A percentile compares a stretch with the other conserved stretches of the same genome.
Evolutionary conservation across 192 early-diverging fungal species (phyloP).

Genomic region (Phycomyces blakesleeanus): DNA sequence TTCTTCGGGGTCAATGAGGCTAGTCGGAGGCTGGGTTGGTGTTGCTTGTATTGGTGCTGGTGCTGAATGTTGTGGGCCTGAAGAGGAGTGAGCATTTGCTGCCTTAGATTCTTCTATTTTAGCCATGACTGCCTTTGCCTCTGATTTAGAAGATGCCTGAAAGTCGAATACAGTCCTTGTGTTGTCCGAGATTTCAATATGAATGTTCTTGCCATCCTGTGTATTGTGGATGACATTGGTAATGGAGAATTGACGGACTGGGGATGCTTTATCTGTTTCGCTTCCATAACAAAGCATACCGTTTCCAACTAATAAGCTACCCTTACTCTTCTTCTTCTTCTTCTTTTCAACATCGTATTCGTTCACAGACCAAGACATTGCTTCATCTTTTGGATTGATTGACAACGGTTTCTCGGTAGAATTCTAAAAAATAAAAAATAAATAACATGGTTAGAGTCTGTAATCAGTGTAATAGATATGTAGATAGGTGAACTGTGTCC

Average conservation of each 20-base stretch:
- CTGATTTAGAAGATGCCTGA: slow-evolving; percentile 54
- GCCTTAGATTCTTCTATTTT: slow-evolving; percentile 50
- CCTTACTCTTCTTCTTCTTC: slow-evolving; percentile 69
- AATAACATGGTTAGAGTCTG: neutral
- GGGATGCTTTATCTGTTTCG: slow-evolving; percentile 58
- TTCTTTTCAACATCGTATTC: slow-evolving; percentile 61
- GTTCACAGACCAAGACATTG: slow-evolving; percentile 51
- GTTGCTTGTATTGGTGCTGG: neutral
- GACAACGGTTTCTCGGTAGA: slow-evolving; percentile 17
- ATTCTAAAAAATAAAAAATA: slow-evolving; percentile 5
- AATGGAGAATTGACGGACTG: slow-evolving; percentile 56
- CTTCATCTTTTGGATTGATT: slow-evolving; percentile 27
- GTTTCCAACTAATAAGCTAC: slow-evolving; percentile 62
- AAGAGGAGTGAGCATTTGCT: neutral
- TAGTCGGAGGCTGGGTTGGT: neutral
- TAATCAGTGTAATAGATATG: neutral
- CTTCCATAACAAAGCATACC: slow-evolving; percentile 55
- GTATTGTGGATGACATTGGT: slow-evolving; percentile 53
- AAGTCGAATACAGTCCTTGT: slow-evolving; percentile 58
- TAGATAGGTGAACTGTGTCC: neutral
- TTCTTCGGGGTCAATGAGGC: neutral
- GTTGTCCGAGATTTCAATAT: slow-evolving; percentile 59
- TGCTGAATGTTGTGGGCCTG: too few species aligned
- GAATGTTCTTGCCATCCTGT: slow-evolving; percentile 57
- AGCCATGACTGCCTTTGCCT: slow-evolving; percentile 64